phyloP scores from a whole-genome alignment of 768 basidiomycete genomes.

The Steccherinum ochraceum region DNA sequence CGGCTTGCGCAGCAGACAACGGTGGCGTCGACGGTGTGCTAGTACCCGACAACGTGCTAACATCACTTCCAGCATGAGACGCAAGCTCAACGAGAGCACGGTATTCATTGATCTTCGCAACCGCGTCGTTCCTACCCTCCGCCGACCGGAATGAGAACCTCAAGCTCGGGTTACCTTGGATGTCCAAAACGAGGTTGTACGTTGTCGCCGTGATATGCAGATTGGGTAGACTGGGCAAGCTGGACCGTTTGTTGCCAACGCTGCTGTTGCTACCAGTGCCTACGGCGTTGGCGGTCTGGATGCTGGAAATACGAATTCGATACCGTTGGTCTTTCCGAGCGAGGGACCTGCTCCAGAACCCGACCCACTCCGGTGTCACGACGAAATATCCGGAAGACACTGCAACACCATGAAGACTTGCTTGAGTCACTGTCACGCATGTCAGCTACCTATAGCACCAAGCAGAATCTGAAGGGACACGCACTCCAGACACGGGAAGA shows the following conservation, averaged over 20 bases:
- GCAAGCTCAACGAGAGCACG: neutral
- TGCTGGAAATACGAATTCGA: conserved; percentile 34
- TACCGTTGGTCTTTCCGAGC: conserved; percentile 32
- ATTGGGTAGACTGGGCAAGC: conserved; percentile 18
- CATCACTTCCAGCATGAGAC: neutral
- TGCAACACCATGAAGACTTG: conserved; percentile 29
- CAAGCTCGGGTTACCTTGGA: conserved; percentile 40
- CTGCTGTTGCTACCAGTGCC: conserved; percentile 1
- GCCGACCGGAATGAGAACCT: conserved; percentile 43
- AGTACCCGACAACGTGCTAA: neutral
- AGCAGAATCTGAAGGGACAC: conserved; percentile 1
- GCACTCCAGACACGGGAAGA: conserved; percentile 13
- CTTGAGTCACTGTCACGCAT: conserved; percentile 26
- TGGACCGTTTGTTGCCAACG: too few relatives aligned
- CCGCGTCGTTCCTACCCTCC: conserved; percentile 29
- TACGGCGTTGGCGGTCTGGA: conserved; percentile 35
- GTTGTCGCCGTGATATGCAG: conserved; percentile 3
- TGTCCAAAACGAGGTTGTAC: conserved; percentile 35
- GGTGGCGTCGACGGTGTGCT: neutral
- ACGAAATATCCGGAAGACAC: conserved; percentile 37
- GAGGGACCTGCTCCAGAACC: conserved; percentile 42
- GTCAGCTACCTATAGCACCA: neutral
- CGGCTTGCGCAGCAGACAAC: neutral
- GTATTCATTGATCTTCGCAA: conserved; percentile 5
- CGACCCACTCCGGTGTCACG: conserved; percentile 31